Conservation (phyloP, 2,329 filamentous ascomycete species). For the Helotiales sp. region DNA sequence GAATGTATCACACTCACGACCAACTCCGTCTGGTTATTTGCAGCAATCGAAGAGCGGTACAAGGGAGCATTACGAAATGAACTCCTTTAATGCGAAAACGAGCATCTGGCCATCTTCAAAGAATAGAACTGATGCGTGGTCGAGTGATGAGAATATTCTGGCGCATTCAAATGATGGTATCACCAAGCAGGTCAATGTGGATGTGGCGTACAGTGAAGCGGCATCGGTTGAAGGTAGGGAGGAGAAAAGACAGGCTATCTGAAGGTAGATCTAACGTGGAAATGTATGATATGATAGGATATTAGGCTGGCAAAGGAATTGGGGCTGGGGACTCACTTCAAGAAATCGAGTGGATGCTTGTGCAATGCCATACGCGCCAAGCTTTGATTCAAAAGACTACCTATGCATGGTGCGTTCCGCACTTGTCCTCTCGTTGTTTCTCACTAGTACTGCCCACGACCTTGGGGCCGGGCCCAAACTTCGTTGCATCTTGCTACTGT, state of each 20-base stretch:
- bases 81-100: neutral
- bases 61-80: neutral
- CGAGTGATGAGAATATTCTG: constrained; percentile 11
- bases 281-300: too few species aligned
- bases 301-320: too few species aligned
- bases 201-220: constrained; percentile 4
- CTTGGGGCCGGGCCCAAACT: neutral
- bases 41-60: neutral
- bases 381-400: neutral
- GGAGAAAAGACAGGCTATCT: neutral
- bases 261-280: too few species aligned
- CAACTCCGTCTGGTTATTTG: neutral
- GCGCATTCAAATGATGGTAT: neutral
- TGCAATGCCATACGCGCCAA: too few species aligned
- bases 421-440: neutral
- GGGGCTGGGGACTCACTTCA: neutral
- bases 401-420: too few species aligned
- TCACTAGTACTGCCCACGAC: neutral
- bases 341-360: too few species aligned
- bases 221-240: neutral
- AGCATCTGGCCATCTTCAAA: neutral
- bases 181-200: constrained; percentile 4
- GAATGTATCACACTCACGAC: neutral
- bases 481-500: too few species aligned
- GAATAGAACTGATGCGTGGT: constrained; percentile 6